Evolutionary conservation across 2,329 filamentous ascomycete species (phyloP).

Genomic region (Microascus cirrosus): DNA sequence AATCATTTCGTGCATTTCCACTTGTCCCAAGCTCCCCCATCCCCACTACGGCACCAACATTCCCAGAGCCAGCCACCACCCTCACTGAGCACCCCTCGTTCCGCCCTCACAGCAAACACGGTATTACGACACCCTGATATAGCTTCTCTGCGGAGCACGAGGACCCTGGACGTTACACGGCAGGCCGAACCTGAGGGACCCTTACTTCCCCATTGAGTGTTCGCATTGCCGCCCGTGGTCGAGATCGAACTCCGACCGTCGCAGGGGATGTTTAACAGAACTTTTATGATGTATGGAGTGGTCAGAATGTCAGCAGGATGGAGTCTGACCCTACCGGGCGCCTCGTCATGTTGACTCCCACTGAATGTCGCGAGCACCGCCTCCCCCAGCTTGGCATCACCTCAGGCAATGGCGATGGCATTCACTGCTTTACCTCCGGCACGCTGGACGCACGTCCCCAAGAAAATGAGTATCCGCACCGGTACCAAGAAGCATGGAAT

Average conservation of each 20-base stretch:
- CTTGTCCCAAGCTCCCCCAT: background rate
- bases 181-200: background rate
- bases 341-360: background rate
- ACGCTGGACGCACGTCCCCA: background rate
- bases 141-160: background rate
- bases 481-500: background rate
- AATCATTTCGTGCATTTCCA: background rate
- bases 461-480: background rate
- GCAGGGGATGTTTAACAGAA: background rate
- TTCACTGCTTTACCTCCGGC: background rate
- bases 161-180: constrained; percentile 5
- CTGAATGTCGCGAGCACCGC: background rate
- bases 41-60: background rate
- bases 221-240: background rate
- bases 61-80: background rate
- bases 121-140: background rate
- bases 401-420: background rate
- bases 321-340: background rate
- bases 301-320: background rate
- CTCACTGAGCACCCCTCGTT: background rate
- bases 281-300: background rate
- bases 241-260: background rate
- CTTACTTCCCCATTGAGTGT: background rate
- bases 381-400: background rate
- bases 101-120: background rate